These are phyloP conservation scores for Penicillium herquei DNA, from an alignment of 495 filamentous ascomycete genomes.

Conservation along the genomic window DNA sequence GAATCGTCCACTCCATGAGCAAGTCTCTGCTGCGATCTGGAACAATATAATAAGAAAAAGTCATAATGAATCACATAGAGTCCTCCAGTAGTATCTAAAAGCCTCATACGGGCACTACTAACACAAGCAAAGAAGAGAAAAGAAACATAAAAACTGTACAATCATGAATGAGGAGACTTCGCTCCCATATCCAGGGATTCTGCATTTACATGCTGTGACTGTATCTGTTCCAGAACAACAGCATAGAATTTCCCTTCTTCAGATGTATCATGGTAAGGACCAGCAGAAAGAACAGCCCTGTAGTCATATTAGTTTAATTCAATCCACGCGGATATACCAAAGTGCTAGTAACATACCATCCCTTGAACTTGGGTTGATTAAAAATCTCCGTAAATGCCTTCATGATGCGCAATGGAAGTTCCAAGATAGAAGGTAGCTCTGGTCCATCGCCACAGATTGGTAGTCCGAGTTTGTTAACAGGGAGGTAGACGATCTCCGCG, in stretches of 20 bases:
- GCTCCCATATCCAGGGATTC: not conserved
- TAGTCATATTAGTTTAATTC: not conserved
- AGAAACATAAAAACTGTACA: not conserved
- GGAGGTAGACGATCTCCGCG: slow-evolving; percentile 34
- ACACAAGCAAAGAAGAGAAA: not conserved
- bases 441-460: slow-evolving; percentile 40
- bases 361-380: slow-evolving; percentile 45
- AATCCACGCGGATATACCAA: not conserved
- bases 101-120: not conserved
- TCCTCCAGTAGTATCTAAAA: too few relatives aligned
- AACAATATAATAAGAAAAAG: too few relatives aligned
- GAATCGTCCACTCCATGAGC: too few relatives aligned
- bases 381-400: slow-evolving; percentile 46
- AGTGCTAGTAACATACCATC: slow-evolving; percentile 33
- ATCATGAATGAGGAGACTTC: not conserved
- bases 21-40: too few relatives aligned
- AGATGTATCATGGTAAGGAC: slow-evolving; percentile 40
- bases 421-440: slow-evolving; percentile 37
- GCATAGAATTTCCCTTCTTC: slow-evolving; percentile 46
- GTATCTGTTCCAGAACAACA: slow-evolving; percentile 38
- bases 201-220: not conserved
- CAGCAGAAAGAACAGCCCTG: slow-evolving; percentile 41
- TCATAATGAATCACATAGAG: too few relatives aligned
- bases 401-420: slow-evolving; percentile 39
- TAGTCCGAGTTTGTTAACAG: slow-evolving; percentile 45